Evolutionary conservation across 208 protist genomes (phyloP).

Genomic region (Leishmania gerbilli): DNA sequence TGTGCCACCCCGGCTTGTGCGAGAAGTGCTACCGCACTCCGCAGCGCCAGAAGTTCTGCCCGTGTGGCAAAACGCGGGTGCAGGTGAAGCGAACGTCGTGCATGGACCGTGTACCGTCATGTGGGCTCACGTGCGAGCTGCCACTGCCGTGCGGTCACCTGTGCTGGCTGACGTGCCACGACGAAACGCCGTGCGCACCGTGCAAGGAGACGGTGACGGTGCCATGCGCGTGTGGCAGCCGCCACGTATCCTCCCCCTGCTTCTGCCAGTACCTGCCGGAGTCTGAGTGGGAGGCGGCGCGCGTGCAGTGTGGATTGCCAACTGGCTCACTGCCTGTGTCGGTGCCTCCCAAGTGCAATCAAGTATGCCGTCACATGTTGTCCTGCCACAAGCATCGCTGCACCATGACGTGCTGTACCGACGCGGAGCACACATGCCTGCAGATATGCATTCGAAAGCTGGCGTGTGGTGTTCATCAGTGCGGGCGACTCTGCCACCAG

Average conservation of each 20-base stretch:
- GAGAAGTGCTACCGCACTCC: constrained; percentile 63
- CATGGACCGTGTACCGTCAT: constrained; percentile 85
- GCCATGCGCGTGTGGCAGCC: constrained; percentile 69
- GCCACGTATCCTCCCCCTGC: constrained; percentile 56
- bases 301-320: constrained; percentile 23
- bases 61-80: constrained; percentile 48
- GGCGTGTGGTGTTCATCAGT: constrained; percentile 79
- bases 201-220: constrained; percentile 64
- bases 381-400: constrained; percentile 91
- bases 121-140: constrained; percentile 73
- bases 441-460: constrained; percentile 86
- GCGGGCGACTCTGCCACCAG: constrained; percentile 85
- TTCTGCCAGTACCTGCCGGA: constrained; percentile 74
- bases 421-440: constrained; percentile 80
- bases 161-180: constrained; percentile 82
- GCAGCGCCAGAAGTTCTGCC: constrained; percentile 49
- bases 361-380: constrained; percentile 61
- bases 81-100: constrained; percentile 52
- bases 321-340: constrained; percentile 24
- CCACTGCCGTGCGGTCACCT: constrained; percentile 84
- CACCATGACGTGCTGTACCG: constrained; percentile 77
- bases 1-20: constrained; percentile 83
- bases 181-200: constrained; percentile 68
- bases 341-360: constrained; percentile 66
- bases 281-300: constrained; percentile 63